phyloP scores from a whole-genome alignment of 805 yeast genomes.

The Monosporozyma aquatica region DNA sequence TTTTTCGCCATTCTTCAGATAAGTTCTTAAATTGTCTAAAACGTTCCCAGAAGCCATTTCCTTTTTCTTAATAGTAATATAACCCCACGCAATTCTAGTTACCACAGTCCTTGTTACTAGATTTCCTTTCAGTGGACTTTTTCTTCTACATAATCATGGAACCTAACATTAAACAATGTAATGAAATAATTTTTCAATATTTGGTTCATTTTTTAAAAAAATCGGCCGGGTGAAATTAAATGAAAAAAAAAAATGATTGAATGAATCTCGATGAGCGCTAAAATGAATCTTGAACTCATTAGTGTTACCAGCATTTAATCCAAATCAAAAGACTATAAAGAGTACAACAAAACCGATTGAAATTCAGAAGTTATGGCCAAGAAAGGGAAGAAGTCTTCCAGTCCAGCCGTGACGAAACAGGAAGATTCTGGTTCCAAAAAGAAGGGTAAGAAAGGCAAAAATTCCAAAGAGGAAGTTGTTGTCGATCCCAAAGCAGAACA shows the following conservation, averaged over 20 bases:
- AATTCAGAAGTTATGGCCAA: too few species aligned
- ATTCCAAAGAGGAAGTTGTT: slow-evolving; percentile 10
- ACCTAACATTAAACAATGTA: too few species aligned
- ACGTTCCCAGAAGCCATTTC: neutral
- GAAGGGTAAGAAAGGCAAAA: slow-evolving; percentile 17
- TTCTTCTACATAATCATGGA: too few species aligned
- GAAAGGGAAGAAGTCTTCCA: slow-evolving; percentile 6
- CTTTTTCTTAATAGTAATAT: too few species aligned
- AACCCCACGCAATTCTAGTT: too few species aligned
- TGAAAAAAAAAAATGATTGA: neutral
- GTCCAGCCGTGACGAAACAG: slow-evolving; percentile 4
- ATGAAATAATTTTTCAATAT: neutral
- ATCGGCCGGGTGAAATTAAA: neutral
- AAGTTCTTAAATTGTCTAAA: slow-evolving; percentile 11
- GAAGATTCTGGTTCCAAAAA: slow-evolving; percentile 8
- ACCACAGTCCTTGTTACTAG: too few species aligned
- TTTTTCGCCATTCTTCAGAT: slow-evolving; percentile 13
- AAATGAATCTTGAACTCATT: neutral
- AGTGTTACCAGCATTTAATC: too few species aligned
- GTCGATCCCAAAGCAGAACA: slow-evolving; percentile 11
- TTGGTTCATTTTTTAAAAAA: neutral
- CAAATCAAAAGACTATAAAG: too few species aligned
- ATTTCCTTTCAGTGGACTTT: too few species aligned
- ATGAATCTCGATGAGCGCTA: slow-evolving; percentile 1
- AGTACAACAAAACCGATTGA: too few species aligned